A percentile compares a stretch with the other conserved stretches of the same genome.
phyloP scores from a whole-genome alignment of 495 filamentous ascomycete genomes.

The Hypoxylon rickii region DNA sequence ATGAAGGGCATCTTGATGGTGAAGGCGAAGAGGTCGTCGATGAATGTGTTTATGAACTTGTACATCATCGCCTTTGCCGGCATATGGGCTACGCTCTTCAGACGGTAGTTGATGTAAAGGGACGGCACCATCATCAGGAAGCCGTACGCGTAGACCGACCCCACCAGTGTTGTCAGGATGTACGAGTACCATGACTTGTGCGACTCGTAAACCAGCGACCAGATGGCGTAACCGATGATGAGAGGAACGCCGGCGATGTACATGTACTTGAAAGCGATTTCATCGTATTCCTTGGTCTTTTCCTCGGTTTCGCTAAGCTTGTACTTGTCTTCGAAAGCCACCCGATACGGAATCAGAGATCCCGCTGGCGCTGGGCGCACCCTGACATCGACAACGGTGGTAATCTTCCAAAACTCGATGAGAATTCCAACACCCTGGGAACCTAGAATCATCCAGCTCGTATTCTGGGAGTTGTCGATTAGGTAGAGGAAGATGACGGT shows the following conservation, averaged over 20 bases:
- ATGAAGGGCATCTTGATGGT: constrained; percentile 99
- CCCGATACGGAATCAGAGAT: constrained; percentile 77
- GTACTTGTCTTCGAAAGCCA: constrained; percentile 96
- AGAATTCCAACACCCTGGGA: constrained; percentile 92
- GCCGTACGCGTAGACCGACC: constrained; percentile 95
- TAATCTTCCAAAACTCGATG: constrained; percentile 97
- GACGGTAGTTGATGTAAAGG: constrained; percentile 97
- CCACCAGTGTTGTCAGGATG: constrained; percentile 86
- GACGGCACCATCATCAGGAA: constrained; percentile 99
- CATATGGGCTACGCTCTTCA: constrained; percentile 98
- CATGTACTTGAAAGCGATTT: constrained; percentile 95
- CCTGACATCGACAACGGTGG: constrained; percentile 92
- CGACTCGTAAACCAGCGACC: constrained; percentile 88
- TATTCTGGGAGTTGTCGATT: constrained; percentile 96
- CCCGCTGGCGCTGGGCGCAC: constrained; percentile 68
- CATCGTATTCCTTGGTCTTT: constrained; percentile 97
- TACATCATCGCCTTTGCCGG: constrained; percentile 94
- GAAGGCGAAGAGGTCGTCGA: constrained; percentile 82
- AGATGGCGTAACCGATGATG: constrained; percentile 83
- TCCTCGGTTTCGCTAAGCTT: constrained; percentile 92
- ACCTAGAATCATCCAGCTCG: constrained; percentile 97
- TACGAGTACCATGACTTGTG: constrained; percentile 99
- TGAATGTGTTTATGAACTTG: constrained; percentile 85
- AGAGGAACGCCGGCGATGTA: constrained; percentile 91
- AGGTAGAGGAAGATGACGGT: constrained; percentile 94